Base-by-base conservation (phyloP, 176 grass and related monocot species). In the Cymbopogon citratus region DNA sequence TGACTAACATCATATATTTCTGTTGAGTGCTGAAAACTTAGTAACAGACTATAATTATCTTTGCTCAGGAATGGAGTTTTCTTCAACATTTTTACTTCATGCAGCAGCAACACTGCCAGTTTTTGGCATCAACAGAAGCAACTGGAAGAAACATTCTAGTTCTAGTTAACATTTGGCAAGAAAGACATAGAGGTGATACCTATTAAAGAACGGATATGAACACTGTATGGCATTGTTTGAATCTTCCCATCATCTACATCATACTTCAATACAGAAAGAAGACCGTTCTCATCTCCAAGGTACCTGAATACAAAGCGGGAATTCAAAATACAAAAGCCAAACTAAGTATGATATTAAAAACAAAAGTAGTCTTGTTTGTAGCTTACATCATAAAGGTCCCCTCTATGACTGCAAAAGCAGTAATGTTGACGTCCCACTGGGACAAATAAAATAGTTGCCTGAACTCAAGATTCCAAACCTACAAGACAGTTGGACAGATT, bases 391-490 rank as follows among this genome's bases (percentile, higher is more conserved):
- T 80, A 78, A 83, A 91, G 73, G 92, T 87, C 39, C 84, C 84
- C 19, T 88, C 87, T 62, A 98, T 85, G 79, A 92, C 88, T 80
- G 92, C 84, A 91, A 98, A 98, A 81, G 95, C 95, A 87, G 95
- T 98, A 73, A 98, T 73, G 41, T 94, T 98, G 73, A 63, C 65
- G 26, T 94, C 92, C 95, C 95, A 94, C 36, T 91, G 90, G 19
- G 73, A 85, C 79, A 74, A 87, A 79, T 78, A 77, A 86, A 92
- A 92, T 70, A 94, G 85, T 60, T 94, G 92, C 68, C 95, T 88
- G 87, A 91, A 89, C 87, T 98, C 95, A 83, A 98, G 88, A 86
- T 98, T 98, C 95, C 95, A 98, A 46, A 92, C 81, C 95, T 98
- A 81, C 79, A 86, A 83, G 78, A 69, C n/a, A n/a, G n/a, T n/a